A percentile compares a stretch with the other conserved stretches of the same genome.
Conservation (phyloP, 2,329 filamentous ascomycete species). For the Microdochium paspali region DNA sequence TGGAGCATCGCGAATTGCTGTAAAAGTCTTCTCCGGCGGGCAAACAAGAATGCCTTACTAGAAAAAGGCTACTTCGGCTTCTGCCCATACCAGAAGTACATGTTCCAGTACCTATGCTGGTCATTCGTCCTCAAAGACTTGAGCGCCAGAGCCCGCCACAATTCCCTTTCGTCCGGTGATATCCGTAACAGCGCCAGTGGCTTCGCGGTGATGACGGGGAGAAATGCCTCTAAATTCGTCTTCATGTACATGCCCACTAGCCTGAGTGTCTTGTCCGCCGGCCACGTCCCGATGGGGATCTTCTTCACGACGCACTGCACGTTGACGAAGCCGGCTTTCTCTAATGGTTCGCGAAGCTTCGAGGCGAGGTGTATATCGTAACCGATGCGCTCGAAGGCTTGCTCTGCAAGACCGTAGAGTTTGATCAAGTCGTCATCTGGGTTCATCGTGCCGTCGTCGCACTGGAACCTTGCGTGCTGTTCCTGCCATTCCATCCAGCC, state of each 20-base stretch:
- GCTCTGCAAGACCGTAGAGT: too few species aligned
- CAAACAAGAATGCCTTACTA: too few species aligned
- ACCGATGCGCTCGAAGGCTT: not conserved
- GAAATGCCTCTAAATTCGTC: slow-evolving; percentile 7
- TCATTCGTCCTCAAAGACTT: slow-evolving; percentile 5
- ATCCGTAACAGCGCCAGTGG: slow-evolving; percentile 6
- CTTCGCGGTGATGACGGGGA: slow-evolving; percentile 5
- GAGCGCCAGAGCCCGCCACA: slow-evolving; percentile 5
- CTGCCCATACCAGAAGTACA: slow-evolving; percentile 10
- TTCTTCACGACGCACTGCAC: slow-evolving; percentile 12
- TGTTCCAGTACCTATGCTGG: slow-evolving; percentile 10
- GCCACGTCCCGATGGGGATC: slow-evolving; percentile 7
- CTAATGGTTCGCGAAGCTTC: slow-evolving; percentile 5
- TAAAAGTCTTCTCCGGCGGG: too few species aligned
- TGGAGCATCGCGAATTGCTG: too few species aligned
- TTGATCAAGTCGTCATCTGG: too few species aligned
- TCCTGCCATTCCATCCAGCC: slow-evolving; percentile 44
- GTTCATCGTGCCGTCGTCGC: slow-evolving; percentile 22
- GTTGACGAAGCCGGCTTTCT: slow-evolving; percentile 5
- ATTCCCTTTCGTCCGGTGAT: slow-evolving; percentile 8
- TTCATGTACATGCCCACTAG: slow-evolving; percentile 7
- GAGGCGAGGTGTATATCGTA: slow-evolving; percentile 4
- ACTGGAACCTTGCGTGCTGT: slow-evolving; percentile 27
- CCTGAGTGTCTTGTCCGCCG: slow-evolving; percentile 4
- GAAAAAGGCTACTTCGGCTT: slow-evolving; percentile 5